Evolutionary conservation across 208 protist species (phyloP).

Genomic region (Naegleria lovaniensis): DNA sequence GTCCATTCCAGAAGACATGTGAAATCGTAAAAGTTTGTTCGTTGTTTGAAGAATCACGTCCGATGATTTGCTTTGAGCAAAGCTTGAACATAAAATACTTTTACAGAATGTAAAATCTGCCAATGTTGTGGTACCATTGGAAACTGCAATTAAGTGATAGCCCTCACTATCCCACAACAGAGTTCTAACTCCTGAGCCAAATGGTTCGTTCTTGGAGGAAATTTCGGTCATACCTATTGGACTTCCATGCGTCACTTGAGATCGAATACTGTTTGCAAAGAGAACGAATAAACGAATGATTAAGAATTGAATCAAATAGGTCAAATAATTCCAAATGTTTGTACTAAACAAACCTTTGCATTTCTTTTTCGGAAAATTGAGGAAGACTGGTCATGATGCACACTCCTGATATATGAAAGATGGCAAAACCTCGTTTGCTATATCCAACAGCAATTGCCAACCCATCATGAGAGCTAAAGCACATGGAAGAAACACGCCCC

Average conservation of each 20-base stretch:
- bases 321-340: too few species aligned
- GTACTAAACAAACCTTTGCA: background rate
- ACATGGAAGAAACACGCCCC: background rate
- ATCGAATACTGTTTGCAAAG: too few species aligned
- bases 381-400: conserved; percentile 15
- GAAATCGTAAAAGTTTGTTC: background rate
- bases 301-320: background rate
- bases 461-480: conserved; percentile 13
- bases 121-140: background rate
- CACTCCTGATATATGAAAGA: conserved; percentile 10
- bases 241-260: too few species aligned
- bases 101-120: background rate
- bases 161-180: conserved; percentile 8
- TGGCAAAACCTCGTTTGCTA: background rate
- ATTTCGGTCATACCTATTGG: too few species aligned
- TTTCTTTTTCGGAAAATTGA: background rate
- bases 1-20: conserved; percentile 12
- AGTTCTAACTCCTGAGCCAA: background rate
- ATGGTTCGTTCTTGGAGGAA: background rate
- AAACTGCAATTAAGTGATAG: background rate
- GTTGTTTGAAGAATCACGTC: background rate
- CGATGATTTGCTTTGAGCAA: background rate
- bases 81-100: background rate
- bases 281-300: background rate
- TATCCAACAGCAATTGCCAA: background rate